A percentile compares a stretch with the other conserved stretches of the same genome.
These are phyloP conservation scores for Podospora bellae-mahoneyi DNA, from an alignment of 495 filamentous ascomycete genomes.

Conservation along the genomic window DNA sequence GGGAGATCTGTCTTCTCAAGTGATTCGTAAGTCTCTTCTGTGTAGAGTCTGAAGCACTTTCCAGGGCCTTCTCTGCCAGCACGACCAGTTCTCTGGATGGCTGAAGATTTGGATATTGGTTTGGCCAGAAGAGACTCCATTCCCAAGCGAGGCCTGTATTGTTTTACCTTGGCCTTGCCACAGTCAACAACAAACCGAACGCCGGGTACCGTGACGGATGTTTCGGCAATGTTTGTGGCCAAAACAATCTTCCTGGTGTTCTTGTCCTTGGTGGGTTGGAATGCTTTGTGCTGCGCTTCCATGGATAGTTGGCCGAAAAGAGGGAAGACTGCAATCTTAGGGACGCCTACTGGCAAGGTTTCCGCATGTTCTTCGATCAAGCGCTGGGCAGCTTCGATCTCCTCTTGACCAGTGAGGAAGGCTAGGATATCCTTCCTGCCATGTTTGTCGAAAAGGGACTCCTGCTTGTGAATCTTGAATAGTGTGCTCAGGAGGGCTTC, in stretches of 20 bases:
- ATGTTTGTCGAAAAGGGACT: conserved; percentile 72
- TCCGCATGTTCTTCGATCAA: conserved; percentile 75
- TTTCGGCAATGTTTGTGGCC: conserved; percentile 96
- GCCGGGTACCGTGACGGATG: conserved; percentile 92
- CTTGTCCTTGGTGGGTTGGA: conserved; percentile 66
- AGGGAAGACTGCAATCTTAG: conserved; percentile 57
- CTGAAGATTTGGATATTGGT: conserved; percentile 87
- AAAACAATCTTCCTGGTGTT: conserved; percentile 85
- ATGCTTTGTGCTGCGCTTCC: conserved; percentile 78
- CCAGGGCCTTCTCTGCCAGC: conserved; percentile 90
- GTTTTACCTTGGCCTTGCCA: conserved; percentile 91
- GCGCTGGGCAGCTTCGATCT: conserved; percentile 76
- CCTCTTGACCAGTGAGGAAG: conserved; percentile 91
- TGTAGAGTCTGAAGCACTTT: conserved; percentile 87
- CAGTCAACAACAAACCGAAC: conserved; percentile 89
- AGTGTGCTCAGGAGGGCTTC: conserved; percentile 76
- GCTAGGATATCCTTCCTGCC: conserved; percentile 69
- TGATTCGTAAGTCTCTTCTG: conserved; percentile 67
- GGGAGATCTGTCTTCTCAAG: conserved; percentile 74
- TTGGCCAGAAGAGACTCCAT: conserved; percentile 90
- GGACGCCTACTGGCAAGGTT: conserved; percentile 66
- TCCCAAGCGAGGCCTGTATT: conserved; percentile 78
- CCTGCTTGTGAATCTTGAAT: conserved; percentile 83
- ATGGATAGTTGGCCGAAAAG: conserved; percentile 56
- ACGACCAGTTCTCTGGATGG: conserved; percentile 87